These are phyloP conservation scores for Metschnikowia bowlesiae DNA, from an alignment of 805 yeast species.

Conservation along the genomic window DNA sequence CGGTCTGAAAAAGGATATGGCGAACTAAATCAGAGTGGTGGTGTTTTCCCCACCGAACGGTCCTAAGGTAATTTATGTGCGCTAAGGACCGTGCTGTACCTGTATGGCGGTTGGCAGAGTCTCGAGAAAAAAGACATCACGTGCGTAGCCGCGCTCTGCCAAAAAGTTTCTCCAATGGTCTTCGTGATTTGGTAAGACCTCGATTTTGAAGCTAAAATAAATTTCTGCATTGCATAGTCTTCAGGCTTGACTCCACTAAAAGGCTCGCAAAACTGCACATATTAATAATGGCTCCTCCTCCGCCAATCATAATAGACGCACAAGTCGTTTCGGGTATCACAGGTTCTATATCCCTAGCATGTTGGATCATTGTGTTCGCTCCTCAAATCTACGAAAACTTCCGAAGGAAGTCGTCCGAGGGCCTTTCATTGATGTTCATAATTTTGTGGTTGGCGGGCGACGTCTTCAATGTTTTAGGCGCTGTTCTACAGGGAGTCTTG, in stretches of 20 bases:
- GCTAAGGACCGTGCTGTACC: not conserved
- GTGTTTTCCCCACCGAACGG: no score
- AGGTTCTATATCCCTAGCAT: constrained; percentile 87
- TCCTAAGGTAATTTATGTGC: no score
- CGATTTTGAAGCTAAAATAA: not conserved
- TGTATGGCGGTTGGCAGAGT: not conserved
- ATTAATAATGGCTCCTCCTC: constrained; percentile 49
- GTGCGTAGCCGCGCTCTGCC: constrained; percentile 3
- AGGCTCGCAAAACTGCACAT: not conserved
- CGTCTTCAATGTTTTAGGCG: constrained; percentile 88
- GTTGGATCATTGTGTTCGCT: constrained; percentile 97
- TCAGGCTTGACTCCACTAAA: not conserved
- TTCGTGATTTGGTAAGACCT: not conserved
- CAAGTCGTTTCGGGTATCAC: constrained; percentile 75
- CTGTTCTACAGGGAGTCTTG: constrained; percentile 80
- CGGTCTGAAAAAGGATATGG: no score
- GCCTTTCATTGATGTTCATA: constrained; percentile 80
- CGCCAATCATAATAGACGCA: constrained; percentile 61
- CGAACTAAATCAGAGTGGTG: no score
- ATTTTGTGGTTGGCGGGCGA: constrained; percentile 93
- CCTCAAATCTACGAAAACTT: constrained; percentile 95
- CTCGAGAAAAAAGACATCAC: not conserved
- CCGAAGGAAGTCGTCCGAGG: constrained; percentile 80
- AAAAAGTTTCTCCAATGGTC: constrained; percentile 2
- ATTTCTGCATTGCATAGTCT: not conserved